These are phyloP conservation scores for Suillus cothurnatus DNA, from an alignment of 768 basidiomycete species.

Conservation along the genomic window DNA sequence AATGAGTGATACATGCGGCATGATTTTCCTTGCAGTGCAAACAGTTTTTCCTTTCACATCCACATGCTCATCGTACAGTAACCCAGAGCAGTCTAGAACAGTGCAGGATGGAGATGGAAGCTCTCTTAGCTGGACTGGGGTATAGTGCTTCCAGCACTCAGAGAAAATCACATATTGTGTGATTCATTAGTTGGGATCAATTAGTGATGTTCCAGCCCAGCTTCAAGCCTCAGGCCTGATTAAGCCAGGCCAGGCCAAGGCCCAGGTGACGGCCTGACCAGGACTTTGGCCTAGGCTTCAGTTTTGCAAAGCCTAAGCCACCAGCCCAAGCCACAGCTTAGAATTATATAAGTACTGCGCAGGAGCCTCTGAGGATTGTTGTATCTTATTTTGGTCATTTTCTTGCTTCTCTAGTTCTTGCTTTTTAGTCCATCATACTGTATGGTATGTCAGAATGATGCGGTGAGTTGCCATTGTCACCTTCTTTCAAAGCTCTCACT, in stretches of 20 bases:
- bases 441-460: too few relatives aligned
- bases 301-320: neutral
- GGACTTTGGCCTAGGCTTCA: neutral
- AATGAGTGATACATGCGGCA: neutral
- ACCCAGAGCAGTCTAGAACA: neutral
- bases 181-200: constrained; percentile 29
- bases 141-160: neutral
- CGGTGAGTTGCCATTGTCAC: too few relatives aligned
- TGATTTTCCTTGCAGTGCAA: neutral
- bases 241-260: too few relatives aligned
- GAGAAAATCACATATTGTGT: constrained; percentile 16
- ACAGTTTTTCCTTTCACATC: neutral
- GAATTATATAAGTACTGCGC: too few relatives aligned
- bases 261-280: too few relatives aligned
- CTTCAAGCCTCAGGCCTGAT: too few relatives aligned
- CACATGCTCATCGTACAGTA: neutral
- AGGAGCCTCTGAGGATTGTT: too few relatives aligned
- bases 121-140: neutral
- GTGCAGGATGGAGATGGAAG: neutral
- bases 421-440: too few relatives aligned
- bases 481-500: too few relatives aligned
- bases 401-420: neutral
- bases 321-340: too few relatives aligned
- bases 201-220: neutral
- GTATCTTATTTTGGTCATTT: neutral